Conservation (phyloP, 495 filamentous ascomycete genomes). For the Chaetomium tenue region DNA sequence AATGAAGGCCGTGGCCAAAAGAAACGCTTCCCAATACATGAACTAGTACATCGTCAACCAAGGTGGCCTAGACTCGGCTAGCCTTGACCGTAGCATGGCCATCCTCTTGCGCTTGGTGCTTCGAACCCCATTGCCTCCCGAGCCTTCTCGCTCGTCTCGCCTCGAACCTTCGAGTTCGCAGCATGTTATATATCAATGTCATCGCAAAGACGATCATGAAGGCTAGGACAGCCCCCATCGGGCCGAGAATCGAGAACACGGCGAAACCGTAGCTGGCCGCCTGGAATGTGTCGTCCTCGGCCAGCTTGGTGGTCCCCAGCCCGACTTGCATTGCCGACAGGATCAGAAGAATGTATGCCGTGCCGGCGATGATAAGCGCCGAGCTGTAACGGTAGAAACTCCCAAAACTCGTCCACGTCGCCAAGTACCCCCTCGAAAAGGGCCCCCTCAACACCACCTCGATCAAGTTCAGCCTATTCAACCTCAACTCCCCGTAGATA, state of each 20-base stretch:
- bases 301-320: neutral
- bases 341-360: neutral
- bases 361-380: neutral
- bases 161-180: neutral
- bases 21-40: too few relatives aligned
- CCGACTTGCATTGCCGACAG: slow-evolving; percentile 1
- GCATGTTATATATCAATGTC: neutral
- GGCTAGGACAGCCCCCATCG: neutral
- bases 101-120: neutral
- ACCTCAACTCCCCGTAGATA: neutral
- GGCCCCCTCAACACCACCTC: neutral
- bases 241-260: slow-evolving; percentile 3
- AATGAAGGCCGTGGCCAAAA: too few relatives aligned
- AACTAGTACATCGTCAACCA: too few relatives aligned
- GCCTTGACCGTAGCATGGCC: neutral
- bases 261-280: slow-evolving; percentile 3
- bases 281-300: neutral
- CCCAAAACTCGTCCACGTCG: neutral
- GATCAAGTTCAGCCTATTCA: slow-evolving; percentile 1
- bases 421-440: slow-evolving; percentile 1
- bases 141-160: neutral
- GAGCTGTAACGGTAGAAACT: slow-evolving; percentile 7
- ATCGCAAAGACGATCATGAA: neutral
- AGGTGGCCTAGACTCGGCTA: neutral
- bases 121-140: neutral